Evolutionary conservation across 768 basidiomycete species (phyloP), one percentile per base, ranked within the genome.

Genomic region (Hericium coralloides): DNA sequence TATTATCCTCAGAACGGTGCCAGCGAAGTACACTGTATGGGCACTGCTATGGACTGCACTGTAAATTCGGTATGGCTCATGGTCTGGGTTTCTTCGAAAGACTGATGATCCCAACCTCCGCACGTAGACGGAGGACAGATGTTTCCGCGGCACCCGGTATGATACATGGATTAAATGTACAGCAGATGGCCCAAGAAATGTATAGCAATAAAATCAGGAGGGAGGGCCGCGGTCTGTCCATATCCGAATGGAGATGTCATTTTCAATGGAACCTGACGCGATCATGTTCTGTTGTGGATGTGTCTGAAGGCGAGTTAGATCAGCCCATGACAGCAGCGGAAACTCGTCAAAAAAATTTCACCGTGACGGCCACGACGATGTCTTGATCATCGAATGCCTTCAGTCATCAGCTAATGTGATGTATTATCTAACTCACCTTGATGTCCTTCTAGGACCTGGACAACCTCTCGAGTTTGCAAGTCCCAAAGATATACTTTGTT

Each of bases 401-500:
- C 50, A 36, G 38, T 31, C n/a, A 2, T 6, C 22, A 15, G 15
- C 22, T 3, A 12, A 15, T 25, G 38, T 51, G 23, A 4, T 31
- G 31, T 9, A 31, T 8, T 31, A 31, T 31, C 31, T 31, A 6
- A 18, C 43, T 60, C 53, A 85, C 87, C 89, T 37, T 75, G 76
- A 69, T 94, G 92, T 4, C 85, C 86, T 61, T 89, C 82, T 52
- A 89, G 75, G 4, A 83, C 75, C 66, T 95, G 92, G 23, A 92
- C 86, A 49, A 94, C 77, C 66, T 90, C 83, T n/a, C 90, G 77
- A 7, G 83, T 88, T 66, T 94, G 91, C 31, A 98, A 66, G 68
- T 98, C 93, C 91, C 93, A 95, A 9, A 97, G 79, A 58, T 92
- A 89, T 22, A 88, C 80, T 66, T 89, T 94, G 66, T 87, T 77